phyloP scores from a whole-genome alignment of 2,329 filamentous ascomycete species.

The Sporothrix mexicana region DNA sequence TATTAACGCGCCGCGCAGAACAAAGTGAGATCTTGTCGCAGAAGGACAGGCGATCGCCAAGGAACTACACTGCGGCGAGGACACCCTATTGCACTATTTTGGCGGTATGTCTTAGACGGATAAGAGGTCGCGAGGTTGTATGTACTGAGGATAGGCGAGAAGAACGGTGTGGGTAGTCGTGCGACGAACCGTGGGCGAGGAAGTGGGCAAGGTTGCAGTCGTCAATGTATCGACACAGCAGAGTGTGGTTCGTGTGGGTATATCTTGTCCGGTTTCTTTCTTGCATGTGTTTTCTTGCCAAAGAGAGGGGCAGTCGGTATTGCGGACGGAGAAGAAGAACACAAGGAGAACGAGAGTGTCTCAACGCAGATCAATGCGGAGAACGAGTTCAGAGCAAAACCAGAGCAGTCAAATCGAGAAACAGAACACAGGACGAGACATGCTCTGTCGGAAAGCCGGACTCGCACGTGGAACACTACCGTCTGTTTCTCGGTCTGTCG shows the following conservation, averaged over 20 bases:
- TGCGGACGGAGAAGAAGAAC: too few relatives aligned
- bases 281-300: too few relatives aligned
- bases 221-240: neutral
- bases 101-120: constrained; percentile 18
- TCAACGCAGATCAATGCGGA: constrained; percentile 1
- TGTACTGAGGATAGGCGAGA: neutral
- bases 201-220: constrained; percentile 12
- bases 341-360: neutral
- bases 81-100: neutral
- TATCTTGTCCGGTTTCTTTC: too few relatives aligned
- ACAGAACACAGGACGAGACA: constrained; percentile 10
- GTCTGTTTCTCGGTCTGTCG: neutral
- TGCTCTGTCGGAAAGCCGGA: constrained; percentile 19
- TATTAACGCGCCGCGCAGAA: constrained; percentile 1
- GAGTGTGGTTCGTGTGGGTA: neutral
- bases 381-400: too few relatives aligned
- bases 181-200: neutral
- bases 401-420: neutral
- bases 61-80: neutral
- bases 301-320: too few relatives aligned
- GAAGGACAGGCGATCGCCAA: constrained; percentile 13
- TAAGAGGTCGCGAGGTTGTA: neutral
- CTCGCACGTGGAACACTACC: neutral
- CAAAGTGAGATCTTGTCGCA: constrained; percentile 13
- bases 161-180: neutral